Evolutionary conservation across 2,329 filamentous ascomycete species (phyloP), one percentile per base, ranked within the genome.

Genomic region (Trichoderma afroharzianum): DNA sequence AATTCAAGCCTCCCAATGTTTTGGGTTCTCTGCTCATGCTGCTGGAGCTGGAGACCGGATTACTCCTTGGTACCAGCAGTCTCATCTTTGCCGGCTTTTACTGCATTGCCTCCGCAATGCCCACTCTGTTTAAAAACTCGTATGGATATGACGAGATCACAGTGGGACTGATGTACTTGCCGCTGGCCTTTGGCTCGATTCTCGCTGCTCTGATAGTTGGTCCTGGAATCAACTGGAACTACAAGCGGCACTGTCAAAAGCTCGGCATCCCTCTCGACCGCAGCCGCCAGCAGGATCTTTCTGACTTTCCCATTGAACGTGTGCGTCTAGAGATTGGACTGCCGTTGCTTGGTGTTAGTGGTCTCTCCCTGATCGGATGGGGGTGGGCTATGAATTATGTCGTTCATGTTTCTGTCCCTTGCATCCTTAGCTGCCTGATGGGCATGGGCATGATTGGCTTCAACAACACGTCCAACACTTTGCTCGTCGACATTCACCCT

Each of bases 161-260:
- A 14, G 82, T 89, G 4, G 88, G 88, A 2, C 78, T 88, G 6
- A 85, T 85, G 81, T 88, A 86, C 74, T 78, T 88, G 1, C 87
- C 87, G 2, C 76, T 86, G 33, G 86, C 86, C 0, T 80, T 76
- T 5, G 87, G 86, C 1, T 86, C 85, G n/a, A 80, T 86, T 14
- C 76, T 83, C 2, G 82, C 86, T 0, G 85, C 84, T 1, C 74
- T 82, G 9, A 76, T 83, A 3, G 81, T 82, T 3, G 90, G 91
- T 1, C 83, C 84, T 2, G 74, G 89, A 1, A 85, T 93, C 43
- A 92, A 93, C 78, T 86, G 86, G 81, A 93, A 92, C 78, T 94
- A 90, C 78, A 84, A 86, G 1, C 87, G 90, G 1, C 85, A 91
- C 71, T 90, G 90, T 14, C 77, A 79, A 11, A 82, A 80, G 6